Evolutionary conservation across 495 filamentous ascomycete species (phyloP).

Genomic region (Aspergillus nanangensis): DNA sequence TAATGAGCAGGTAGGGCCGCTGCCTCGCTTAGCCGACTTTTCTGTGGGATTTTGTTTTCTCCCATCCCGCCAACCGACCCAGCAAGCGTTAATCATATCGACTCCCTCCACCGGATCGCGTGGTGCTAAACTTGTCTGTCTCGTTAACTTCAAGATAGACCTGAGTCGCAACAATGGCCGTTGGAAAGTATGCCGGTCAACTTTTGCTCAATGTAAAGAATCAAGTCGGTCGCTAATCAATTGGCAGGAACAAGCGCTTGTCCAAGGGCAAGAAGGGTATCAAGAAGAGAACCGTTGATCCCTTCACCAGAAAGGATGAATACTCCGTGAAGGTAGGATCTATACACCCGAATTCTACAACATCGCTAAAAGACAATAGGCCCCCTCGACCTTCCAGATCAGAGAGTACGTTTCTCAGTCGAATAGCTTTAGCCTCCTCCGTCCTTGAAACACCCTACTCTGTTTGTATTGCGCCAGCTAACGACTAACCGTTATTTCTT

Average conservation of each 20-base stretch:
- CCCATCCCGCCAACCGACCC: constrained; percentile 31
- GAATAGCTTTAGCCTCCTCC: too few relatives aligned
- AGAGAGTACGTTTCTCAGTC: constrained; percentile 71
- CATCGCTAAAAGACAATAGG: constrained; percentile 48
- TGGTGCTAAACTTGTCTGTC: constrained; percentile 43
- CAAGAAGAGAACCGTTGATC: constrained; percentile 98
- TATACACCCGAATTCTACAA: not conserved
- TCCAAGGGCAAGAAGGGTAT: constrained; percentile 99
- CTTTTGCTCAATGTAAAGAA: not conserved
- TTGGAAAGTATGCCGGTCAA: constrained; percentile 73
- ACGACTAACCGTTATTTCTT: too few relatives aligned
- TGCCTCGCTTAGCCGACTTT: constrained; percentile 48
- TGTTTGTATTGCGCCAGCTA: too few relatives aligned
- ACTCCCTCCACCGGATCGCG: constrained; percentile 35
- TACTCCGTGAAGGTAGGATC: constrained; percentile 83
- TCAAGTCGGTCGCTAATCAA: constrained; percentile 15
- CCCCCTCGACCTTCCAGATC: constrained; percentile 90
- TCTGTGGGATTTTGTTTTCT: constrained; percentile 45
- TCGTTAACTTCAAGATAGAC: constrained; percentile 37
- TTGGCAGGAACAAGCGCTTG: constrained; percentile 94
- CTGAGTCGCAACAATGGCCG: constrained; percentile 75
- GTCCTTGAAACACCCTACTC: too few relatives aligned
- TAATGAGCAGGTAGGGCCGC: constrained; percentile 31
- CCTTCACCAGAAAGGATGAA: constrained; percentile 98
- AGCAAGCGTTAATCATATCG: constrained; percentile 30